phyloP scores from a whole-genome alignment of 192 early-diverging fungal genomes.

The Globomyces pollinis-pini region DNA sequence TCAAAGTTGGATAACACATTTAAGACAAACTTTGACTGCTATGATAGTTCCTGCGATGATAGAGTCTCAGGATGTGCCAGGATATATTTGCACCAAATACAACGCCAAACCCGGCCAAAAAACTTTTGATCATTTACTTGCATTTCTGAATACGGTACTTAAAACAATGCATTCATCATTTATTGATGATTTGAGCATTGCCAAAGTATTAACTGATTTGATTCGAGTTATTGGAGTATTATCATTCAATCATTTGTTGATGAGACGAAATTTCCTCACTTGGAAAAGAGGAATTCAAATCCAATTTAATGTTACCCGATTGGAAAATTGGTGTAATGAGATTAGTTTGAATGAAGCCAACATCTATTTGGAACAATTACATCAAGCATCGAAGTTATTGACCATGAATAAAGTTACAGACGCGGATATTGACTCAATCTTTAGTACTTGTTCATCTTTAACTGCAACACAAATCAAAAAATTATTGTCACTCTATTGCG shows the following conservation, averaged over 20 bases:
- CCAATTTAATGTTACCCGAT: constrained; percentile 82
- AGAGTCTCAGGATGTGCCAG: too few relatives aligned
- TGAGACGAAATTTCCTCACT: constrained; percentile 96
- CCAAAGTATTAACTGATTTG: constrained; percentile 89
- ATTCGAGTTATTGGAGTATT: constrained; percentile 88
- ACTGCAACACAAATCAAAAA: constrained; percentile 85
- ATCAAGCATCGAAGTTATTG: constrained; percentile 82
- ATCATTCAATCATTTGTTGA: constrained; percentile 94
- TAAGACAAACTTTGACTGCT: too few relatives aligned
- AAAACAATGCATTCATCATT: constrained; percentile 95
- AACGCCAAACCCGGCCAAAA: too few relatives aligned
- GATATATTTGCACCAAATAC: too few relatives aligned
- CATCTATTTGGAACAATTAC: constrained; percentile 71
- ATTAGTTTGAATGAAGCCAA: constrained; percentile 63
- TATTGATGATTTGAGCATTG: constrained; percentile 80
- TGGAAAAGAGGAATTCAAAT: constrained; percentile 98
- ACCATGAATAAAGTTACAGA: constrained; percentile 66
- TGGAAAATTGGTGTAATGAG: constrained; percentile 90
- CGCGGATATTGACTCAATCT: constrained; percentile 82
- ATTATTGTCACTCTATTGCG: constrained; percentile 73
- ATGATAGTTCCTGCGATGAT: too few relatives aligned
- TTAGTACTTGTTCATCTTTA: constrained; percentile 81
- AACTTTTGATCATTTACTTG: constrained; percentile 89
- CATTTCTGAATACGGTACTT: constrained; percentile 88
- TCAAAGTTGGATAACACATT: too few relatives aligned